Conservation (phyloP, 73 alveolate genomes). For the Tetrahymena elliotti region DNA sequence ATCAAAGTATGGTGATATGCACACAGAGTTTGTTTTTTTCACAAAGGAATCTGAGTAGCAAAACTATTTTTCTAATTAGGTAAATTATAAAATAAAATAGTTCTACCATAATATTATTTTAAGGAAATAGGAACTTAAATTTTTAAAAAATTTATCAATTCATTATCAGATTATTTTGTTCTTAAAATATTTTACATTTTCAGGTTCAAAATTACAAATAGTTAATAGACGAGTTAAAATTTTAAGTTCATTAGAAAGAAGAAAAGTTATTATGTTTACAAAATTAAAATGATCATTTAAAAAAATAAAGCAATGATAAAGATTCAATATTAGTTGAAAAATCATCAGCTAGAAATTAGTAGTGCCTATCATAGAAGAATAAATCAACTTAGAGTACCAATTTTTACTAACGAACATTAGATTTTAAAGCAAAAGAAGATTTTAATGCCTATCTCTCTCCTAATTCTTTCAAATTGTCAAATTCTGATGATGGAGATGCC, state of each 20-base stretch:
- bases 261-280: not conserved
- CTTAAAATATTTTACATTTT: too few relatives aligned
- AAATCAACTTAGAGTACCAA: not conserved
- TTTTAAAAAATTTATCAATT: not conserved
- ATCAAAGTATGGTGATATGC: not conserved
- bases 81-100: not conserved
- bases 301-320: not conserved
- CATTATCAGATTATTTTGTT: too few relatives aligned
- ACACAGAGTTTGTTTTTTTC: not conserved
- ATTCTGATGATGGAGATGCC: not conserved
- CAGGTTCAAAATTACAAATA: not conserved
- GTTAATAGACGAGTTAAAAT: not conserved
- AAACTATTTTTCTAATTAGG: not conserved
- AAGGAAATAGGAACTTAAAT: not conserved
- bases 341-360: not conserved
- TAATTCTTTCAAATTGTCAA: not conserved
- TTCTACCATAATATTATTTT: not conserved
- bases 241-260: not conserved
- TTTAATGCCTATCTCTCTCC: not conserved
- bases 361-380: not conserved
- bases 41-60: not conserved
- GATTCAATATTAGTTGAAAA: not conserved
- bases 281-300: not conserved
- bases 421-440: not conserved
- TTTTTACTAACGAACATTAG: not conserved